Evolutionary conservation across 192 early-diverging fungal species (phyloP).

Genomic region (Gorgonomyces haynaldii): DNA sequence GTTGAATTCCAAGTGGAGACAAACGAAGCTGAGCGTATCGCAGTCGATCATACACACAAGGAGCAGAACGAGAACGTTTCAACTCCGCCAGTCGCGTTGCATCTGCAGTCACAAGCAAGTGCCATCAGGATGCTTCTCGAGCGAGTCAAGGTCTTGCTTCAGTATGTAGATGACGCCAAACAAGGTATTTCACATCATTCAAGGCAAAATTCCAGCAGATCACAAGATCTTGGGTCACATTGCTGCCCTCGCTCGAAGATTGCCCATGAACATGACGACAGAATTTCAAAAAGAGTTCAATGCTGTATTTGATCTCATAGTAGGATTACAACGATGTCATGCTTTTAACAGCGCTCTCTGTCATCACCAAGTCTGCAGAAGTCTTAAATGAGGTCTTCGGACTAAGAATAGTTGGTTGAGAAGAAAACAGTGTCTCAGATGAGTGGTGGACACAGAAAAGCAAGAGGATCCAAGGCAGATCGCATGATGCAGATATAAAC

Average conservation of each 20-base stretch:
- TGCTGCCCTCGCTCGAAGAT: constrained; percentile 54
- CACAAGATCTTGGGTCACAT: constrained; percentile 70
- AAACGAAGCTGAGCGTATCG: constrained; percentile 76
- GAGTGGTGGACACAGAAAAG: too few relatives aligned
- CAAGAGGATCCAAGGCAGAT: too few relatives aligned
- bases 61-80: not conserved
- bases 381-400: constrained; percentile 46
- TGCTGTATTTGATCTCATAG: constrained; percentile 30
- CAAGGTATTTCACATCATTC: constrained; percentile 26
- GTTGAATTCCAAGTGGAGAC: constrained; percentile 67
- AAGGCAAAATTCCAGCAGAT: constrained; percentile 49
- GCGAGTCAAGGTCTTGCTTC: constrained; percentile 52
- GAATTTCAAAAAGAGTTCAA: constrained; percentile 66
- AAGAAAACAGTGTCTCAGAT: too few relatives aligned
- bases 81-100: constrained; percentile 42
- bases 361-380: constrained; percentile 64
- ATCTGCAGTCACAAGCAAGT: constrained; percentile 61
- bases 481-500: too few relatives aligned
- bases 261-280: constrained; percentile 53
- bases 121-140: constrained; percentile 73
- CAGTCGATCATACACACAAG: constrained; percentile 54
- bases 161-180: constrained; percentile 64
- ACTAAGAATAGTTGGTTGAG: not conserved
- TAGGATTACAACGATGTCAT: constrained; percentile 79
- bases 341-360: constrained; percentile 60